Evolutionary conservation across 331 rosid species (phyloP).

Genomic region (Pyrus hybrid): DNA sequence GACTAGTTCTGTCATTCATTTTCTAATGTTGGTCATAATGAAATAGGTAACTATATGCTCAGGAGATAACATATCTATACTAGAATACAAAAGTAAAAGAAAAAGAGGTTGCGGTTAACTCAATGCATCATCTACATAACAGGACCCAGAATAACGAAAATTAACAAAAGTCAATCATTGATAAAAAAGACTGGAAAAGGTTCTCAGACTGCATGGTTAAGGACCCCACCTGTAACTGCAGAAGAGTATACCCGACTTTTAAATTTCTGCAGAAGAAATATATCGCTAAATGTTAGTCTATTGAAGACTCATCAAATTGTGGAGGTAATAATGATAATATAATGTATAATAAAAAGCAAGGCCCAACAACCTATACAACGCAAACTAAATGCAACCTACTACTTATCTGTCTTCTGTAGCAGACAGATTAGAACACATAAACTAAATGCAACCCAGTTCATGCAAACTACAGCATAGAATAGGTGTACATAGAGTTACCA

Average conservation of each 20-base stretch:
- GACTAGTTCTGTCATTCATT: neutral
- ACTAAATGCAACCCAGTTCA: neutral
- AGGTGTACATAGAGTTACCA: neutral
- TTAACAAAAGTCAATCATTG: neutral
- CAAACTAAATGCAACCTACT: neutral
- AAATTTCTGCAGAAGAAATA: slow-evolving; percentile 59
- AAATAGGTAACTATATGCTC: neutral
- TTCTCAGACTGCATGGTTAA: neutral
- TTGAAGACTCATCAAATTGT: neutral
- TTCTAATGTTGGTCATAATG: neutral
- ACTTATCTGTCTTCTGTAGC: neutral
- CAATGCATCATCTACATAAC: neutral
- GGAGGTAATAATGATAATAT: neutral
- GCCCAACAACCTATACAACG: slow-evolving; percentile 1
- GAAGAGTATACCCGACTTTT: slow-evolving; percentile 52
- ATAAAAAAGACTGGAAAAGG: neutral
- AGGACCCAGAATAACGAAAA: neutral
- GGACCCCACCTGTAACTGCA: slow-evolving; percentile 51
- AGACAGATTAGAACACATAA: neutral
- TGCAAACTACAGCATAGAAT: neutral
- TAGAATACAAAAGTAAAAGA: neutral
- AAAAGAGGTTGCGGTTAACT: neutral
- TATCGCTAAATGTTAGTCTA: slow-evolving; percentile 18
- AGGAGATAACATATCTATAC: neutral
- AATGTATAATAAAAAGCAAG: neutral